Evolutionary conservation across 441 rosid genomes (phyloP), one percentile per base, ranked within the genome.

Genomic region (Adansonia rubrostipa): DNA sequence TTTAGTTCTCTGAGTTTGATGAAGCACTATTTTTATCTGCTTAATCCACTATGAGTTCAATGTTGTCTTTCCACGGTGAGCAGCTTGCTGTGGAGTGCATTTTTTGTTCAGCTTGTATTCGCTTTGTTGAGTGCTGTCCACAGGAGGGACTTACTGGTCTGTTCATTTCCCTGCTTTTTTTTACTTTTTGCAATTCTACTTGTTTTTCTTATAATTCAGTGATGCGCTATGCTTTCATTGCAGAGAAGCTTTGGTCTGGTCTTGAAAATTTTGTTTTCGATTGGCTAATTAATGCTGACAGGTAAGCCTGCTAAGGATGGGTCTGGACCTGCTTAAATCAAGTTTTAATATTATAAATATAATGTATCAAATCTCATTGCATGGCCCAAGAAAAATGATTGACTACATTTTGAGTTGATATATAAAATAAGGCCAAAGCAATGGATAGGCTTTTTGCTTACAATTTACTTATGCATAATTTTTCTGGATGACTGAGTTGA

Each of bases 61-160:
- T 80, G 69, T 62, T 73, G 73, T 70, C 70, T 82, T 77, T 80
- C 62, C 45, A 5, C 81, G 82, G 74, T 65, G 57, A 68, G 86
- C 94, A 96, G 99, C 95, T 97, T 83, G 99, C 99, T 73, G 99
- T 97, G 83, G 99, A 97, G 88, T 97, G 99, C 88, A 94, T 97
- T 79, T 97, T 96, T 91, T 97, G 99, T 89, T 97, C 98, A 66
- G 99, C 99, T 45, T 97, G 99, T 78, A 97, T 97, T 82, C 98
- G 99, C 72, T 97, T 97, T 82, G 98, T 89, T 81, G 98, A 97
- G 84, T 94, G 98, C 87, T 97, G 99, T 84, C 99, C 99, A 36
- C 97, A 92, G 85, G 99, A 97, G 85, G 99, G 98, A 71, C 95
- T 97, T 75, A 97, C 97, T 75, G 99, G 99, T 94, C 80, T 82